Evolutionary conservation across 768 basidiomycete genomes (phyloP).

Genomic region (Boletales sp.): DNA sequence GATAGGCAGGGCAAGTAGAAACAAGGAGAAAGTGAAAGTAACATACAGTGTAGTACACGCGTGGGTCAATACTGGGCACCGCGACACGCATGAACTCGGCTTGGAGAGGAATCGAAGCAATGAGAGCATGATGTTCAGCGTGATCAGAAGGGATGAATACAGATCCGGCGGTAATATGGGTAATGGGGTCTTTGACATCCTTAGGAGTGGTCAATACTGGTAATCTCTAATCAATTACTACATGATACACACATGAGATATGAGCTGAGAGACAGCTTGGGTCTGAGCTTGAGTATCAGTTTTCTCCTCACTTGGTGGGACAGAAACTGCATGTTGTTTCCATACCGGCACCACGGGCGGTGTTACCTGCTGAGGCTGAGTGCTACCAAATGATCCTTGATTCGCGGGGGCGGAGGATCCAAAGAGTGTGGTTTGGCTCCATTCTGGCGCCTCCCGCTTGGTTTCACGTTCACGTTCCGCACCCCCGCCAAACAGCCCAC

Average conservation of each 20-base stretch:
- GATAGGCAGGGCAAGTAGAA: neutral
- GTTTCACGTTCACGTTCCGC: no score
- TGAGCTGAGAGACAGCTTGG: constrained; percentile 8
- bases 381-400: no score
- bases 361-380: no score
- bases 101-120: constrained; percentile 25
- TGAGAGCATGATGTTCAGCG: constrained; percentile 14
- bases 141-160: constrained; percentile 14
- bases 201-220: neutral
- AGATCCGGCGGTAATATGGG: constrained; percentile 10
- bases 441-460: no score
- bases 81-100: no score
- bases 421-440: no score
- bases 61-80: constrained; percentile 9
- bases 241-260: constrained; percentile 7
- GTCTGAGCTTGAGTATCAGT: neutral
- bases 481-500: no score
- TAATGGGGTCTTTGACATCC: constrained; percentile 18
- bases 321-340: no score
- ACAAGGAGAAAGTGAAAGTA: neutral
- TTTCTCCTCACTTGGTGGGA: no score
- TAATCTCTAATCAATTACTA: no score
- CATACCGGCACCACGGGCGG: no score
- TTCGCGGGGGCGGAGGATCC: no score
- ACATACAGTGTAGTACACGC: constrained; percentile 20